Evolutionary conservation across 495 filamentous ascomycete genomes (phyloP).

Genomic region (Hypoxylon lenormandii): DNA sequence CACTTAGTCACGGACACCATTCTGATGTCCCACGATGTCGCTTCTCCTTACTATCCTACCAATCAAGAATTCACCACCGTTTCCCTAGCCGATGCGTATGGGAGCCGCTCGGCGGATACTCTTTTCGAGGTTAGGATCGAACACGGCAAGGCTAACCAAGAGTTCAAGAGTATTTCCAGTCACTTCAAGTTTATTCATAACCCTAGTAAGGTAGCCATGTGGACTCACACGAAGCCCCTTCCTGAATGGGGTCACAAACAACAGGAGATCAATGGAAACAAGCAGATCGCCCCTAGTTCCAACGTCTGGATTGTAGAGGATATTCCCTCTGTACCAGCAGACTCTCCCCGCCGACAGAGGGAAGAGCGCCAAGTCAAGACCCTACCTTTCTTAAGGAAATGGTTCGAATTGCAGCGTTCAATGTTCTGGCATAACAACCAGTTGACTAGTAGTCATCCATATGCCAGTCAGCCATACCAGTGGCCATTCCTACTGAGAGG

Average conservation of each 20-base stretch:
- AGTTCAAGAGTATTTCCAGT: slow-evolving; percentile 87
- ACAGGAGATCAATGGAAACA: slow-evolving; percentile 99
- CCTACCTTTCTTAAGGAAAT: slow-evolving; percentile 90
- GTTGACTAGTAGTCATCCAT: slow-evolving; percentile 94
- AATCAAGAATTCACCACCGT: slow-evolving; percentile 98
- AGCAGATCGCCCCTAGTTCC: slow-evolving; percentile 87
- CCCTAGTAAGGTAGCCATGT: slow-evolving; percentile 96
- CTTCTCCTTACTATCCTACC: slow-evolving; percentile 95
- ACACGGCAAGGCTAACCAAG: slow-evolving; percentile 80
- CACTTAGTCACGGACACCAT: slow-evolving; percentile 88
- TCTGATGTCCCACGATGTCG: slow-evolving; percentile 95
- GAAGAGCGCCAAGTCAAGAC: slow-evolving; percentile 80
- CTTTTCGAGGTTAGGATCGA: slow-evolving; percentile 94
- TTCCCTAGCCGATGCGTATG: slow-evolving; percentile 74
- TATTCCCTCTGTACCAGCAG: slow-evolving; percentile 77
- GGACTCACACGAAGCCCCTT: slow-evolving; percentile 92
- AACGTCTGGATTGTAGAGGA: slow-evolving; percentile 96
- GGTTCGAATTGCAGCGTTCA: slow-evolving; percentile 93
- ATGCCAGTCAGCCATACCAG: slow-evolving; percentile 91
- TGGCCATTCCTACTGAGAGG: slow-evolving; percentile 97
- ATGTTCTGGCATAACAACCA: slow-evolving; percentile 99
- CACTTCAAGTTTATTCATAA: slow-evolving; percentile 95
- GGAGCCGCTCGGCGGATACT: slow-evolving; percentile 86
- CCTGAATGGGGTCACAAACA: slow-evolving; percentile 98
- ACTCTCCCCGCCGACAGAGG: slow-evolving; percentile 76